Evolutionary conservation across 176 grass and related monocot species (phyloP).

Genomic region (Oryza meyeriana): DNA sequence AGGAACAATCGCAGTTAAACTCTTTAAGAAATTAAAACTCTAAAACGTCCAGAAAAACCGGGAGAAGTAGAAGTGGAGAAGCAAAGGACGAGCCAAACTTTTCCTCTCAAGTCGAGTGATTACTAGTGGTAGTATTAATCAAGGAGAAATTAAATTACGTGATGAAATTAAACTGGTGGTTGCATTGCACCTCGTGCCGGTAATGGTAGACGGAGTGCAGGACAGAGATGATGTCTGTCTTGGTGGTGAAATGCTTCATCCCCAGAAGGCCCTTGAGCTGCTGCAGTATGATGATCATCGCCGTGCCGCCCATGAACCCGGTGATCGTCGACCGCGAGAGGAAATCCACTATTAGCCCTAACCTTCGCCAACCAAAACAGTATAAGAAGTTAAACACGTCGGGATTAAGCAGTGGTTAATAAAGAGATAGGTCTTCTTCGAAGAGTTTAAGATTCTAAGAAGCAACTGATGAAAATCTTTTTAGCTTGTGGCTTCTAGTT

Average conservation of each 20-base stretch:
- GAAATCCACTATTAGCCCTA: constrained; percentile 93
- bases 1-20: not conserved
- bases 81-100: not conserved
- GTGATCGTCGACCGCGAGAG: constrained; percentile 86
- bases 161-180: not conserved
- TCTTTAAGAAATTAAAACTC: not conserved
- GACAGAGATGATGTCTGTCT: constrained; percentile 88
- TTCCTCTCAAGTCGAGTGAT: not conserved
- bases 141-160: not conserved
- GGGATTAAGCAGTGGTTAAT: not conserved
- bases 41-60: not conserved
- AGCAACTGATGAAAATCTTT: no score
- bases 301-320: constrained; percentile 96
- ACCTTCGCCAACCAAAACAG: constrained; percentile 30
- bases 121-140: not conserved
- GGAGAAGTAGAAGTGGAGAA: not conserved
- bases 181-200: constrained; percentile 57
- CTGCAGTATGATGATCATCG: constrained; percentile 88
- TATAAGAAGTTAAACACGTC: not conserved
- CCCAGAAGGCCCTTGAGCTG: constrained; percentile 93
- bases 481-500: no score
- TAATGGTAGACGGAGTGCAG: constrained; percentile 52
- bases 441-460: no score
- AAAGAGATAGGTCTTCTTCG: not conserved
- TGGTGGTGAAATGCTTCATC: constrained; percentile 80